Evolutionary conservation across 805 yeast genomes (phyloP).

Genomic region (Vanderwaltozyma verrucispora): DNA sequence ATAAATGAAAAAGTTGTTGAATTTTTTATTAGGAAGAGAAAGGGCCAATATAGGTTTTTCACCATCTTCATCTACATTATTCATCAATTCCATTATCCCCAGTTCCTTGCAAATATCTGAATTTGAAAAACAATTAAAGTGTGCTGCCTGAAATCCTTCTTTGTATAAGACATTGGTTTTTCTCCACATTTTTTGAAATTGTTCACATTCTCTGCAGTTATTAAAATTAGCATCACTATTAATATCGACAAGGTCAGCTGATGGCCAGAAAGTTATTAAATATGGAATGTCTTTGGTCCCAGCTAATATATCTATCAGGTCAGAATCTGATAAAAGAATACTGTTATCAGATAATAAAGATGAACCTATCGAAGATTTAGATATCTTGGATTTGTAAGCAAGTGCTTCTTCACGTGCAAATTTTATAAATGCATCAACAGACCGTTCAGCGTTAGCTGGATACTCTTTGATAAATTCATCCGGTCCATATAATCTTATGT

Average conservation of each 20-base stretch:
- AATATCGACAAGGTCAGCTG: conserved; percentile 32
- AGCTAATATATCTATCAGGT: conserved; percentile 38
- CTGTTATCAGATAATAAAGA: conserved; percentile 17
- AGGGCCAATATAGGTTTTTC: conserved; percentile 36
- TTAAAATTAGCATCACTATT: conserved; percentile 29
- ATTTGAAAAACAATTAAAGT: conserved; percentile 48
- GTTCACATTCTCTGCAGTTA: conserved; percentile 40
- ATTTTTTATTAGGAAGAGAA: conserved; percentile 39
- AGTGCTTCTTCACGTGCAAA: conserved; percentile 47
- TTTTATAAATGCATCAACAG: conserved; percentile 37
- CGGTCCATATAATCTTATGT: conserved; percentile 59
- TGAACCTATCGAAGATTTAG: no score
- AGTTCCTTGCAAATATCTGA: conserved; percentile 42
- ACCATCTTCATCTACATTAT: conserved; percentile 6
- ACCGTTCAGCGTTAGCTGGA: conserved; percentile 39
- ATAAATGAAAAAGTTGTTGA: conserved; percentile 20
- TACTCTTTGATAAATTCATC: conserved; percentile 36
- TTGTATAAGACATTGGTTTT: conserved; percentile 37
- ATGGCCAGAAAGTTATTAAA: conserved; percentile 60
- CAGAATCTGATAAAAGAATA: conserved; percentile 30
- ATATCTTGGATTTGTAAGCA: no score
- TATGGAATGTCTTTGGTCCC: conserved; percentile 42
- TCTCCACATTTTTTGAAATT: conserved; percentile 49
- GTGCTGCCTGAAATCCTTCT: conserved; percentile 36
- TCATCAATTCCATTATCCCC: conserved; percentile 31